Conservation (phyloP, 2,329 filamentous ascomycete genomes). For the Seiridium unicorne region DNA sequence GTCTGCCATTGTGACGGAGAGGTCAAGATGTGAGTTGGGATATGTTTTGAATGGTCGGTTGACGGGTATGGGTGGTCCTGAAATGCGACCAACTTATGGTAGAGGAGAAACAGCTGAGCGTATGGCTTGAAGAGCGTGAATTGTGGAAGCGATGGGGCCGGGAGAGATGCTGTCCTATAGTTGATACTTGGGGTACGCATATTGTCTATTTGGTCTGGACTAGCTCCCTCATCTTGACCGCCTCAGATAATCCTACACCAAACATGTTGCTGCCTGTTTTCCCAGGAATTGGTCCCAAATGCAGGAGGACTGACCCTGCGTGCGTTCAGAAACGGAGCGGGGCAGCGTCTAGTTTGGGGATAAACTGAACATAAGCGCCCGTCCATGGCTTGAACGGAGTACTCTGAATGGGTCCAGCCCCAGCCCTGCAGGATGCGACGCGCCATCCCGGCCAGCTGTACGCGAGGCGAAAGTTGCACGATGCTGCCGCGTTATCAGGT, state of each 20-base stretch:
- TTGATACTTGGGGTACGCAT: too few relatives aligned
- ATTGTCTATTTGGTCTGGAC: too few relatives aligned
- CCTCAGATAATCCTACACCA: too few relatives aligned
- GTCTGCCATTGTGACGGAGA: background rate
- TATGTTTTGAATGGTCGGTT: background rate
- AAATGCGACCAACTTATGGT: background rate
- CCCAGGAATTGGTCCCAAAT: background rate
- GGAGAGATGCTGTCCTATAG: too few relatives aligned
- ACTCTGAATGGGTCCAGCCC: background rate
- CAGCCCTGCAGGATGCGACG: background rate
- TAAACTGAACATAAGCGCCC: background rate
- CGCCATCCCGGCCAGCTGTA: background rate
- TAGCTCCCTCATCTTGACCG: too few relatives aligned
- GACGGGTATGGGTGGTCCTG: background rate
- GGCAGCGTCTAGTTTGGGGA: background rate
- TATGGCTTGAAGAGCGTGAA: too few relatives aligned
- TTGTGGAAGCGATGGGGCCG: too few relatives aligned
- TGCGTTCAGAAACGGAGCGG: background rate
- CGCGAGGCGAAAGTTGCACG: background rate
- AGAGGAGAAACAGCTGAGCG: too few relatives aligned
- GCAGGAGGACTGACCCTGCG: background rate
- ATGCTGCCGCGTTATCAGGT: slow-evolving; percentile 5
- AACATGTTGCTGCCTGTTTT: too few relatives aligned
- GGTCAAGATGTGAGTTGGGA: background rate
- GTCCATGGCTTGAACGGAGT: background rate